phyloP scores from a whole-genome alignment of 1,284 basidiomycete genomes.

The Sporisorium scitamineum region DNA sequence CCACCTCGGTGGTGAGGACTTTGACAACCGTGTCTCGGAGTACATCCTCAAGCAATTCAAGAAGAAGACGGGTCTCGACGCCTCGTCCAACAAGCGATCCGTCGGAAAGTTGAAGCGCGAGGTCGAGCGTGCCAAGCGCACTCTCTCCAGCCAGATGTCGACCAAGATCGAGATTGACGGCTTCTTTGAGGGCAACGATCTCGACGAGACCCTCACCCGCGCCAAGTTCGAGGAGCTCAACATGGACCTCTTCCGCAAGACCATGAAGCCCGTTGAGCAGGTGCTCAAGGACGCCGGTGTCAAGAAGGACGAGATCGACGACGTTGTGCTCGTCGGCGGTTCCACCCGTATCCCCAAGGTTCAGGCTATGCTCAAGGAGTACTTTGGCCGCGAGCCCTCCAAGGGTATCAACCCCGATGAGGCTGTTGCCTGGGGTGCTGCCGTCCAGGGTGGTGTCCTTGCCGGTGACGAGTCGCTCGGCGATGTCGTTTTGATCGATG shows the following conservation, averaged over 20 bases:
- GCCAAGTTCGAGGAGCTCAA: constrained; percentile 97
- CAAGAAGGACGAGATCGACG: constrained; percentile 96
- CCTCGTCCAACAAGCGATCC: constrained; percentile 85
- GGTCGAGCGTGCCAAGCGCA: constrained; percentile 98
- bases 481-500: constrained; percentile 93
- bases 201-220: constrained; percentile 94
- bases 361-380: constrained; percentile 90
- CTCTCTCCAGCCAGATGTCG: constrained; percentile 83
- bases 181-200: constrained; percentile 95
- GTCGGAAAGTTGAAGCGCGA: constrained; percentile 97
- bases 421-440: constrained; percentile 86
- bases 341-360: constrained; percentile 99
- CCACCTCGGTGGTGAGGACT: constrained; percentile 98
- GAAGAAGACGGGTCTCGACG: constrained; percentile 74
- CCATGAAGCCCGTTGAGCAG: constrained; percentile 99
- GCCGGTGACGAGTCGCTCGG: constrained; percentile 83
- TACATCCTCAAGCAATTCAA: constrained; percentile 70
- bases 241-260: constrained; percentile 98
- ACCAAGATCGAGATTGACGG: constrained; percentile 81
- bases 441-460: constrained; percentile 96
- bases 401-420: constrained; percentile 92
- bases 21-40: constrained; percentile 80
- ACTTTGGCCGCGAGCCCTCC: constrained; percentile 91
- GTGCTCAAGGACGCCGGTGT: constrained; percentile 97
- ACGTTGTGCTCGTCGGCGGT: constrained; percentile 96